phyloP scores from a whole-genome alignment of 805 yeast species.

The Barnettozyma vustinii region DNA sequence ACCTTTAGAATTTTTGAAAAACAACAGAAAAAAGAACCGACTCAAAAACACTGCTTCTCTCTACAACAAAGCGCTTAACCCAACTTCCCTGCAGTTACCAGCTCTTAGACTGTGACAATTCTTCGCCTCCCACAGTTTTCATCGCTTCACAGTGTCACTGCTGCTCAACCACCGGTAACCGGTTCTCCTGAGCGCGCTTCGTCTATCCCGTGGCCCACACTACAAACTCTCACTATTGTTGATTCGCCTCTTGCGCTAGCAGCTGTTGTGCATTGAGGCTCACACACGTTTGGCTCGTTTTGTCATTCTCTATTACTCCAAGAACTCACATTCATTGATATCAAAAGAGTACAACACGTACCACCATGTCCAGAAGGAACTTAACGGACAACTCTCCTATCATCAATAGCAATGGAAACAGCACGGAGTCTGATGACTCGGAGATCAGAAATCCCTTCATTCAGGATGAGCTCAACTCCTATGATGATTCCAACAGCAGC shows the following conservation, averaged over 20 bases:
- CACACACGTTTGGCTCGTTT: background rate
- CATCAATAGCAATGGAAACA: constrained; percentile 13
- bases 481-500: constrained; percentile 20
- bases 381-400: constrained; percentile 25
- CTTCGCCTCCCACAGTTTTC: background rate
- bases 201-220: background rate
- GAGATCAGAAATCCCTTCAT: constrained; percentile 27
- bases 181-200: background rate
- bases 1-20: background rate
- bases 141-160: background rate
- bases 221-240: background rate
- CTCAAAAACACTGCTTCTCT: background rate
- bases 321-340: background rate
- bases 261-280: background rate
- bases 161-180: background rate
- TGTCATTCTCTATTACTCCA: background rate
- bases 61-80: background rate
- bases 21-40: background rate
- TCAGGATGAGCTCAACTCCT: constrained; percentile 24
- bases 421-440: constrained; percentile 21
- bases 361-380: constrained; percentile 27
- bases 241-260: background rate
- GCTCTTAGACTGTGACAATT: background rate
- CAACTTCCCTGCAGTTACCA: background rate
- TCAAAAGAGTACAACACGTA: background rate